Percentiles rank a stretch among this genome's conserved stretches.
phyloP scores from a whole-genome alignment of 495 filamentous ascomycete species.

The Penicillium goetzii region DNA sequence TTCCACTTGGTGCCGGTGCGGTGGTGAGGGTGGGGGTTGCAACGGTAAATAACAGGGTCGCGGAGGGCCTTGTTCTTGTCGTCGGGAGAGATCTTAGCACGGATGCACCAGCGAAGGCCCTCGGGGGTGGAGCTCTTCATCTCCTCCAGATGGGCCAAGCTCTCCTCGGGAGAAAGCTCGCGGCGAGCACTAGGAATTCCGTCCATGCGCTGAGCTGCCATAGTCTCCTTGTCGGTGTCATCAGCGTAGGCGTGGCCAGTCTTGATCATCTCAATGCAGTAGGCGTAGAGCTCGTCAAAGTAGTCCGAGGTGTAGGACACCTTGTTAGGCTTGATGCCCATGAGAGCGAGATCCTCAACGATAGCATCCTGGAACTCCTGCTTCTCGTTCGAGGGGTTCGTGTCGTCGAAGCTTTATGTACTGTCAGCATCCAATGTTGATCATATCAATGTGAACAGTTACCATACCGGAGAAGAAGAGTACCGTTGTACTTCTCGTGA shows the following conservation, averaged over 20 bases:
- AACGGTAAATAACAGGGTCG: constrained; percentile 95
- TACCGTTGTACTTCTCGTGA: constrained; percentile 84
- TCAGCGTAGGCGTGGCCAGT: constrained; percentile 86
- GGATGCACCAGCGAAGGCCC: constrained; percentile 80
- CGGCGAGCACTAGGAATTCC: constrained; percentile 76
- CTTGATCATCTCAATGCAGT: constrained; percentile 77
- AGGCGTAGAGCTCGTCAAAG: constrained; percentile 84
- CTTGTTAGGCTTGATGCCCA: constrained; percentile 84
- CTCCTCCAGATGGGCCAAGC: constrained; percentile 76
- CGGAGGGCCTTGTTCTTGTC: constrained; percentile 85
- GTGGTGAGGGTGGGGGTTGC: constrained; percentile 77
- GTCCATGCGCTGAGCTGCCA: constrained; percentile 76
- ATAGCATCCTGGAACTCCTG: constrained; percentile 90
- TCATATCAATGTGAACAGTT: not conserved
- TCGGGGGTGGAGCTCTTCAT: constrained; percentile 83
- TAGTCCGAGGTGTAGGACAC: constrained; percentile 85
- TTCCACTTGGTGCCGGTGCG: constrained; percentile 90
- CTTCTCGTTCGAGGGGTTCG: constrained; percentile 92
- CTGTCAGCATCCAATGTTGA: not conserved
- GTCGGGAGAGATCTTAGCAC: constrained; percentile 84
- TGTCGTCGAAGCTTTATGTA: constrained; percentile 71
- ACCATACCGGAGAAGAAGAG: constrained; percentile 65
- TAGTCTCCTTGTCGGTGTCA: constrained; percentile 85
- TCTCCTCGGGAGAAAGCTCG: constrained; percentile 78
- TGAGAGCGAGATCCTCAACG: constrained; percentile 78